A percentile compares a stretch with the other conserved stretches of the same genome.
These are phyloP conservation scores for Phytophthora chlamydospora DNA, from an alignment of 352 stramenopile species.

Conservation along the genomic window DNA sequence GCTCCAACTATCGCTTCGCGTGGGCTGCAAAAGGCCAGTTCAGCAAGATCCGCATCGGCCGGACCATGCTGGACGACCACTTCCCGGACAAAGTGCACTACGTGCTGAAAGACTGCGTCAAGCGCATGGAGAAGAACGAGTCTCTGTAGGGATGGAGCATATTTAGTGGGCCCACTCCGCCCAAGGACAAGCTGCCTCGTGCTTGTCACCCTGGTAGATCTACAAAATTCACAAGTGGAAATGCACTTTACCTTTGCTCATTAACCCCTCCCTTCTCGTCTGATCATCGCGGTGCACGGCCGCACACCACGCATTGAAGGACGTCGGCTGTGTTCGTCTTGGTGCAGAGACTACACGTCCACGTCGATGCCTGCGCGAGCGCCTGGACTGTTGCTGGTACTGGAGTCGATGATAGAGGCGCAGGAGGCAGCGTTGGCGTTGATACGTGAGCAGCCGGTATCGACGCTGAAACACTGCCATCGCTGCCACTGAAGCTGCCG, in stretches of 20 bases:
- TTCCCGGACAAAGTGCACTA: constrained; percentile 90
- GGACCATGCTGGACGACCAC: constrained; percentile 89
- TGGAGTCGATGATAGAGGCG: not conserved
- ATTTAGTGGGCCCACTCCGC: constrained; percentile 16
- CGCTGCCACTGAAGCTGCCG: constrained; percentile 21
- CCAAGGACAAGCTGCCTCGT: not conserved
- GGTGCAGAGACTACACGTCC: constrained; percentile 77
- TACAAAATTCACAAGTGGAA: constrained; percentile 1
- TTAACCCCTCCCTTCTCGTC: constrained; percentile 1
- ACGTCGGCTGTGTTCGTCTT: constrained; percentile 60
- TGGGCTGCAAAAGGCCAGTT: constrained; percentile 74
- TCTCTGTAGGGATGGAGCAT: constrained; percentile 22
- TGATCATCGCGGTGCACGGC: constrained; percentile 48
- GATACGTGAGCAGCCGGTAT: constrained; percentile 3
- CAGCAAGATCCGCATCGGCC: constrained; percentile 74
- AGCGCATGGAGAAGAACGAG: constrained; percentile 50
- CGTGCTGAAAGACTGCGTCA: constrained; percentile 82
- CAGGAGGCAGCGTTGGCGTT: constrained; percentile 2
- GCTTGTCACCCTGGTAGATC: too few relatives aligned
- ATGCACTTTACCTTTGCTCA: constrained; percentile 4
- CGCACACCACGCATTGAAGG: constrained; percentile 75
- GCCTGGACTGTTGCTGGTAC: constrained; percentile 3
- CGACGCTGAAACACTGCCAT: constrained; percentile 5
- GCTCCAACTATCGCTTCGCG: constrained; percentile 79
- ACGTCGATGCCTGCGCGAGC: constrained; percentile 34